A percentile compares a stretch with the other conserved stretches of the same genome.
Conservation (phyloP, 306 rosid genomes). For the Nissolia schottii region DNA sequence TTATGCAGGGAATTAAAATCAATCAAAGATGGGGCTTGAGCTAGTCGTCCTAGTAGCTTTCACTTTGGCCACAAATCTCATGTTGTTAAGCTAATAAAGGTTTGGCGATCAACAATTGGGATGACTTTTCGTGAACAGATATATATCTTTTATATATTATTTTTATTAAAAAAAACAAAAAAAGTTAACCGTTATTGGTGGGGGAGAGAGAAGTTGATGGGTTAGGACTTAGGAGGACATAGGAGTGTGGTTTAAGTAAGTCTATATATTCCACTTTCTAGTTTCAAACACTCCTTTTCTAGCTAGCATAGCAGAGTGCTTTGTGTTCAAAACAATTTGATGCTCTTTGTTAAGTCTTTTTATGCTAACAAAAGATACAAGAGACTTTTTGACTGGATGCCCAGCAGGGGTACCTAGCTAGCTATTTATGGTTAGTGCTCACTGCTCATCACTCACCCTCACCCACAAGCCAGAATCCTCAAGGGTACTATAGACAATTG, state of each 20-base stretch:
- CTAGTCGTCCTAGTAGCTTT: conserved; percentile 33
- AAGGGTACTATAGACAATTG: conserved; percentile 28
- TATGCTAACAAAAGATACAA: conserved; percentile 84
- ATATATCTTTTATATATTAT: conserved; percentile 19
- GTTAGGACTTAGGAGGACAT: conserved; percentile 22
- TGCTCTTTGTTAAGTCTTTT: conserved; percentile 88
- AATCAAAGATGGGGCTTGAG: conserved; percentile 26
- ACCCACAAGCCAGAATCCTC: conserved; percentile 14
- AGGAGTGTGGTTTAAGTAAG: conserved; percentile 50
- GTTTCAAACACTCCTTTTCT: conserved; percentile 91
- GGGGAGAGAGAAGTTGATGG: conserved; percentile 28
- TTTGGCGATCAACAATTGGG: conserved; percentile 17
- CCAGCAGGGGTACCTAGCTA: conserved; percentile 18
- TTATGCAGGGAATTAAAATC: conserved; percentile 22
- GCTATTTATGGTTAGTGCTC: conserved; percentile 22
- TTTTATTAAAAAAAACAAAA: background rate
- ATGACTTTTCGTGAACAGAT: conserved; percentile 34
- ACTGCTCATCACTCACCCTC: background rate
- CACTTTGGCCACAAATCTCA: conserved; percentile 52
- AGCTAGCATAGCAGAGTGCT: conserved; percentile 59
- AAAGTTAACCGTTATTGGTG: conserved; percentile 53
- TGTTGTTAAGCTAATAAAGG: conserved; percentile 33
- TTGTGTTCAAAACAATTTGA: conserved; percentile 75
- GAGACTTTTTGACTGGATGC: conserved; percentile 81
- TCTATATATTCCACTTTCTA: conserved; percentile 47